These are phyloP conservation scores for Wickerhamomyces tratensis DNA, from an alignment of 805 yeast species.

Conservation along the genomic window DNA sequence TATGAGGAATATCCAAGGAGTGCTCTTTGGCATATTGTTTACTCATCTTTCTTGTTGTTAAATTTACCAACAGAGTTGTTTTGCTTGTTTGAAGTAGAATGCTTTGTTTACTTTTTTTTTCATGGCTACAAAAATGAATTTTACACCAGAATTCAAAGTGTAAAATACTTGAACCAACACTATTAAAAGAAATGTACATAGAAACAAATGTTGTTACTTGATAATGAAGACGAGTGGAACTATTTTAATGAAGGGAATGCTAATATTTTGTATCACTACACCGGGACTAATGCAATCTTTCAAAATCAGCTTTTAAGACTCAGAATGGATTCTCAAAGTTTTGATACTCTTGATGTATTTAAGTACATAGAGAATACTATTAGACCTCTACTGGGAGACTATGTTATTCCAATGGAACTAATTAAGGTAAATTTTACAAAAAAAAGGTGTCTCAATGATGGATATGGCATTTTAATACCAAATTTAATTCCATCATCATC, in stretches of 20 bases:
- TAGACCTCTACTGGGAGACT: conserved; percentile 19
- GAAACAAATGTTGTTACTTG: not conserved
- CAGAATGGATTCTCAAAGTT: conserved; percentile 17
- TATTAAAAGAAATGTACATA: too few relatives aligned
- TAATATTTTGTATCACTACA: conserved; percentile 32
- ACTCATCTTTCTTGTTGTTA: conserved; percentile 4
- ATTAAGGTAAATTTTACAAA: conserved; percentile 6
- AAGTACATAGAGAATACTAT: conserved; percentile 3
- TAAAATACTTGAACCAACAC: too few relatives aligned
- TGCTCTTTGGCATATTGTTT: conserved; percentile 38
- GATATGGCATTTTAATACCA: conserved; percentile 33
- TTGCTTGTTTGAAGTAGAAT: not conserved
- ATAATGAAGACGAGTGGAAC: conserved; percentile 23
- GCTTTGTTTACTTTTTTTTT: too few relatives aligned
- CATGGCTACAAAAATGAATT: too few relatives aligned
- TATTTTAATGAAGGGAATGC: conserved; percentile 42
- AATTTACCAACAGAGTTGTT: too few relatives aligned
- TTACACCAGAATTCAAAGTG: too few relatives aligned
- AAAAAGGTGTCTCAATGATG: conserved; percentile 21
- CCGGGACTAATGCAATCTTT: conserved; percentile 24
- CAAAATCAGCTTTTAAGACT: conserved; percentile 21
- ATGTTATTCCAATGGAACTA: conserved; percentile 11
- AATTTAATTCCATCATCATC: conserved; percentile 28
- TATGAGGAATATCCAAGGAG: conserved; percentile 65
- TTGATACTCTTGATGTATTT: conserved; percentile 8